Base-by-base conservation (phyloP, 768 basidiomycete species). In the Podaxis pistillaris region DNA sequence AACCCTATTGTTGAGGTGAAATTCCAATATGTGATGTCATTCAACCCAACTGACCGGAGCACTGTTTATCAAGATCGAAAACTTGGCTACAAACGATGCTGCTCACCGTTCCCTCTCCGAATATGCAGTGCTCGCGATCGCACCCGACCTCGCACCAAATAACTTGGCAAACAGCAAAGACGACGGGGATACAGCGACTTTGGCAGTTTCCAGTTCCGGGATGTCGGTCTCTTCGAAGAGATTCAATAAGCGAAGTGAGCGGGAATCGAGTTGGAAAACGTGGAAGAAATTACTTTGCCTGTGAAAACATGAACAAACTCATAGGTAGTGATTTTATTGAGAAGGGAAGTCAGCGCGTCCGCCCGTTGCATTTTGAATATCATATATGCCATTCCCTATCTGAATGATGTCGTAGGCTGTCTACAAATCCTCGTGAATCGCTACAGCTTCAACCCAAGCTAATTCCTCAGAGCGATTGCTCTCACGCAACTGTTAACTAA, bases 1-100 rank as follows among this genome's bases (percentile, higher is more conserved):
- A 78, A 83, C 55, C 76, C 76, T 7, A 71, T 79, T 64, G 70
- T 68, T 0, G 81, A 86, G 49, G 74, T 79, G 60, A 62, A 72
- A 37, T 0, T 19, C 55, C 37, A 19, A 1, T 36, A 2, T n/a
- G 15, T 46, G 44, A 19, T 5, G 37, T 11, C 8, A n/a, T 37
- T n/a, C 3, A 8, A n/a, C 33, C 19, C 17, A 55, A 8, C 30
- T 51, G 11, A 33, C 8, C 13, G 17, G 9, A 2, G 15, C 41
- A 15, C 17, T 11, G 24, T 41, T 33, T 19, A 30, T 47, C 12
- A 28, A 76, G 74, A 76, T 78, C 24, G 69, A 70, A 0, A 77
- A 78, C 54, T 65, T 77, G 37, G 72, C 65, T 2, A 77, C 77
- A 7, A 78, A 77, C 52, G 77, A 78, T 51, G 72, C 74, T 5